Percentiles rank a stretch among this genome's conserved stretches.
Evolutionary conservation across 352 stramenopile species (phyloP).

Genomic region (Globisporangium cystogenes): DNA sequence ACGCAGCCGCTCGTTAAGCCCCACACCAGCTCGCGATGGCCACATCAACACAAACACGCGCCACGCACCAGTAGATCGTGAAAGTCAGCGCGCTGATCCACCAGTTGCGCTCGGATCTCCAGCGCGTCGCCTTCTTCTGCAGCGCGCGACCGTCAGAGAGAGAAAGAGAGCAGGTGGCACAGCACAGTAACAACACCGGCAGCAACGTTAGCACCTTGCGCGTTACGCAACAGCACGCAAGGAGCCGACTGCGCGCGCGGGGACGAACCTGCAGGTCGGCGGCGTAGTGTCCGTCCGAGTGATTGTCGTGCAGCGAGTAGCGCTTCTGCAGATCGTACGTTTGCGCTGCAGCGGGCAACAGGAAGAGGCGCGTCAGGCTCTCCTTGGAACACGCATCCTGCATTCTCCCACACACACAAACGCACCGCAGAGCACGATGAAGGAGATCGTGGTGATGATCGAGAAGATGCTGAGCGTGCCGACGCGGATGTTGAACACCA

Average conservation of each 20-base stretch:
- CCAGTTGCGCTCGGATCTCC: conserved; percentile 77
- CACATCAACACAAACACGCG: too few relatives aligned
- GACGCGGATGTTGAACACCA: conserved; percentile 72
- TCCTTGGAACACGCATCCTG: background rate
- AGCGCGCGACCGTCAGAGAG: background rate
- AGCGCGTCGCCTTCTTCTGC: conserved; percentile 71
- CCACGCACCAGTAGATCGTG: conserved; percentile 76
- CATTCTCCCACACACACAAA: background rate
- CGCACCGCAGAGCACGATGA: conserved; percentile 48
- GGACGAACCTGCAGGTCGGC: conserved; percentile 57
- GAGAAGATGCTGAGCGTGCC: conserved; percentile 67
- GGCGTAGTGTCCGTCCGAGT: conserved; percentile 51
- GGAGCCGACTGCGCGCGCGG: too few relatives aligned
- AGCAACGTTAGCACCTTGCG: too few relatives aligned
- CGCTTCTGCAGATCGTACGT: conserved; percentile 80
- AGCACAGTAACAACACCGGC: too few relatives aligned
- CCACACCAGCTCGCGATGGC: too few relatives aligned
- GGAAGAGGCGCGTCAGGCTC: background rate
- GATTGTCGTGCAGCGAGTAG: conserved; percentile 27
- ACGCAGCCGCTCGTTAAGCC: background rate
- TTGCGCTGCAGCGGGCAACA: conserved; percentile 29
- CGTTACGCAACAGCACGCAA: too few relatives aligned
- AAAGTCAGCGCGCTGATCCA: conserved; percentile 85
- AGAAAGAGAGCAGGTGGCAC: too few relatives aligned
- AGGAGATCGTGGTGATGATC: conserved; percentile 70